phyloP scores from a whole-genome alignment of 2,329 filamentous ascomycete genomes.

The Aspergillus bombycis region DNA sequence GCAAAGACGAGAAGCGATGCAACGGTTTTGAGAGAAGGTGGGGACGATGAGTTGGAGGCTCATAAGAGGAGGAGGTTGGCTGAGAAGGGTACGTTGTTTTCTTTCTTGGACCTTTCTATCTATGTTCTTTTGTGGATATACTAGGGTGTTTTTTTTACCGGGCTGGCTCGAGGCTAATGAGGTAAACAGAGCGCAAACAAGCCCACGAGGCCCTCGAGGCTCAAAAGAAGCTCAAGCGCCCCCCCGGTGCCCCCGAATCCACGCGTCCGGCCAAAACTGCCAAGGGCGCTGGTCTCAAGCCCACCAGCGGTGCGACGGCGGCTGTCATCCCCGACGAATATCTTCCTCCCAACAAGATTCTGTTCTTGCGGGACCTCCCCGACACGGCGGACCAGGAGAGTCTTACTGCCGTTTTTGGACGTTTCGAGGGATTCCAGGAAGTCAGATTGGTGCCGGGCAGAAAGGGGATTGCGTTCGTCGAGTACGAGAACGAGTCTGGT shows the following conservation, averaged over 20 bases:
- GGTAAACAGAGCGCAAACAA: constrained; percentile 69
- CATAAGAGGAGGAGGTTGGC: constrained; percentile 84
- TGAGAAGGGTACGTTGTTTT: constrained; percentile 72
- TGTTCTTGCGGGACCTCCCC: constrained; percentile 91
- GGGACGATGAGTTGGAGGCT: constrained; percentile 77
- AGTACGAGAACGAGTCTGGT: constrained; percentile 88
- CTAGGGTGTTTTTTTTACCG: not conserved
- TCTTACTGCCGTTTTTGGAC: constrained; percentile 78
- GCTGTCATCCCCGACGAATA: constrained; percentile 95
- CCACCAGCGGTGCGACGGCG: constrained; percentile 67
- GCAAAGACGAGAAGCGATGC: constrained; percentile 86
- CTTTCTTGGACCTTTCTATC: not conserved
- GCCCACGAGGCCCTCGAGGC: constrained; percentile 78
- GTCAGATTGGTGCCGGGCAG: constrained; percentile 85
- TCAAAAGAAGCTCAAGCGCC: constrained; percentile 74
- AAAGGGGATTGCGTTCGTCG: constrained; percentile 90
- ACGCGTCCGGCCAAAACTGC: constrained; percentile 70
- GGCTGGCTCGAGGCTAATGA: not conserved
- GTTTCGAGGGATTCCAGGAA: constrained; percentile 93
- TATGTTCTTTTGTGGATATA: not conserved
- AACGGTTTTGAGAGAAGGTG: constrained; percentile 74
- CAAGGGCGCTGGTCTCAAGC: constrained; percentile 75
- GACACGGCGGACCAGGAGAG: constrained; percentile 82
- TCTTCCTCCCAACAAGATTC: constrained; percentile 92
- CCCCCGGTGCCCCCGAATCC: constrained; percentile 50